Conservation (phyloP, 148 eudicot species). For the Bassia scoparia region DNA sequence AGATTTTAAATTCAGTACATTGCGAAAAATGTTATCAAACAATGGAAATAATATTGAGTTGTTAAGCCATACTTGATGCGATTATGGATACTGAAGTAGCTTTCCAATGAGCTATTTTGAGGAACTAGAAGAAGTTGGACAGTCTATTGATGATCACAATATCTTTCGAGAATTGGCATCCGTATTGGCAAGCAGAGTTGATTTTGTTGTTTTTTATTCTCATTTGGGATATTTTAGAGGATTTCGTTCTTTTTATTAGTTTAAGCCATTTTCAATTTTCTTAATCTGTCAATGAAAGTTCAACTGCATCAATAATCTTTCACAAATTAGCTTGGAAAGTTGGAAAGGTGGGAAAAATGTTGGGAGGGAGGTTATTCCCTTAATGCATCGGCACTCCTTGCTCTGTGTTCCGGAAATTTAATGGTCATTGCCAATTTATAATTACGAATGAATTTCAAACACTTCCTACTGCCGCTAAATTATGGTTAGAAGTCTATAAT, state of each 20-base stretch:
- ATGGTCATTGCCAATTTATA: neutral
- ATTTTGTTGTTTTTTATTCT: slow-evolving; percentile 49
- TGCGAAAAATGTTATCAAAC: slow-evolving; percentile 52
- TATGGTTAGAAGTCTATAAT: neutral
- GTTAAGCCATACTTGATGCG: slow-evolving; percentile 71
- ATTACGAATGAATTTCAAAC: neutral
- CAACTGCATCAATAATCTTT: no score
- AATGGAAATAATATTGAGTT: slow-evolving; percentile 65
- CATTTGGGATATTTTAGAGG: neutral
- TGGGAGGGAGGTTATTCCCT: no score
- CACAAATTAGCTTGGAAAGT: neutral
- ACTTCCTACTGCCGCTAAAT: neutral
- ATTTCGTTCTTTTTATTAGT: neutral
- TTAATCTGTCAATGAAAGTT: neutral
- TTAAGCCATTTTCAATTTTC: neutral
- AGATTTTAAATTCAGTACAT: slow-evolving; percentile 42
- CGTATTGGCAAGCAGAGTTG: slow-evolving; percentile 77
- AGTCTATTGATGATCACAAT: slow-evolving; percentile 61
- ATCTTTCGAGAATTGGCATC: slow-evolving; percentile 74
- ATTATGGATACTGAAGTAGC: slow-evolving; percentile 52
- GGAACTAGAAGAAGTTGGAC: slow-evolving; percentile 47
- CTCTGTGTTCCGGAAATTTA: neutral
- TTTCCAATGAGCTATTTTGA: slow-evolving; percentile 56
- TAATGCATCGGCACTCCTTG: neutral
- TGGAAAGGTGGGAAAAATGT: neutral